Percentiles rank a stretch among this genome's conserved stretches.
Evolutionary conservation across 176 grass and related monocot species (phyloP).

Genomic region (Luzula sylvatica): DNA sequence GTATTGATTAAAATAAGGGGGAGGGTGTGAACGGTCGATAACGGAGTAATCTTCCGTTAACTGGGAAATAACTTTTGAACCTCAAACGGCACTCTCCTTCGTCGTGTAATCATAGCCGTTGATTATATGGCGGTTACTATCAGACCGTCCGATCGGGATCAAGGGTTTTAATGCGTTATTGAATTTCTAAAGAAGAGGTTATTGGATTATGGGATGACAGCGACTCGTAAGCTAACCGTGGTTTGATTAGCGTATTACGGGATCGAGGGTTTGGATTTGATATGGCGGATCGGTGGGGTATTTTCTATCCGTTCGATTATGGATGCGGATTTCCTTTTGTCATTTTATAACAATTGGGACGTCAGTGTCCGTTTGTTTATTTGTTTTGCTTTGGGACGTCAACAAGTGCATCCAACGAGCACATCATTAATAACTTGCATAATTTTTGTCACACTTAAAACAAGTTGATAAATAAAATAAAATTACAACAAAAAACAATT

Average conservation of each 20-base stretch:
- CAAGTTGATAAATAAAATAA: no score
- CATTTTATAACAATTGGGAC: background rate
- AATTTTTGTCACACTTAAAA: no score
- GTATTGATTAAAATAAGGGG: background rate
- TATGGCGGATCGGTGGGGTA: background rate
- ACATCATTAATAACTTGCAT: no score
- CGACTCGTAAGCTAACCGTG: background rate
- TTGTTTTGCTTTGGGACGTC: no score
- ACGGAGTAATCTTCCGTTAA: slow-evolving; percentile 29
- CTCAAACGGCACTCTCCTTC: slow-evolving; percentile 35
- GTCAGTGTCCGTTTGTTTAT: no score
- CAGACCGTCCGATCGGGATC: slow-evolving; percentile 2
- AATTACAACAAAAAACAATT: no score
- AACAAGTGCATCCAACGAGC: no score
- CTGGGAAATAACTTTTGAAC: slow-evolving; percentile 46
- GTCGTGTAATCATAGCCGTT: background rate
- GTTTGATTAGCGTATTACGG: background rate
- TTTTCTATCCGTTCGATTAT: background rate
- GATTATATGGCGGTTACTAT: slow-evolving; percentile 12
- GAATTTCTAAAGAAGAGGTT: background rate
- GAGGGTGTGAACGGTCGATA: slow-evolving; percentile 9
- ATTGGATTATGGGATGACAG: background rate
- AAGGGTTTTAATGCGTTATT: slow-evolving; percentile 13
- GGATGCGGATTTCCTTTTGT: background rate
- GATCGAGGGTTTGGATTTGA: background rate